Evolutionary conservation across 2,329 filamentous ascomycete genomes (phyloP).

Genomic region (Fusarium cicatricum): DNA sequence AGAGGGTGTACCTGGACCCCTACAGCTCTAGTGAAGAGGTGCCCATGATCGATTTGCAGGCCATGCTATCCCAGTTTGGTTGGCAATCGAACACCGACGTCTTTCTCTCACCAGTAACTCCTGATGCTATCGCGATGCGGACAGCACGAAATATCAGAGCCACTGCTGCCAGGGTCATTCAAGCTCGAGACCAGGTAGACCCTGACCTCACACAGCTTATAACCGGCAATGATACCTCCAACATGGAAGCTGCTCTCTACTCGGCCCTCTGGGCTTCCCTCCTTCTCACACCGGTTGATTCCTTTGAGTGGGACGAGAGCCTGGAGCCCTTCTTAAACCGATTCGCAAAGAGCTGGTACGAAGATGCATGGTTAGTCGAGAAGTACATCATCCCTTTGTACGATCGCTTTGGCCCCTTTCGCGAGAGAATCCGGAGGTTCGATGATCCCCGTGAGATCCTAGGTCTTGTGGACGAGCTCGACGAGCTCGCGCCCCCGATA

Average conservation of each 20-base stretch:
- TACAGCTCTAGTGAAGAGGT: slow-evolving; percentile 77
- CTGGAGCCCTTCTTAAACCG: slow-evolving; percentile 69
- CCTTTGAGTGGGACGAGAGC: slow-evolving; percentile 65
- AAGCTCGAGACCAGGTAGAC: slow-evolving; percentile 41
- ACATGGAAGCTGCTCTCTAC: slow-evolving; percentile 70
- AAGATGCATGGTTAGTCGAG: slow-evolving; percentile 76
- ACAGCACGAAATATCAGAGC: slow-evolving; percentile 80
- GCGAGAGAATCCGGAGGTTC: slow-evolving; percentile 39
- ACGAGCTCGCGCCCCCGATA: slow-evolving; percentile 51
- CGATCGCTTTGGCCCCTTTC: slow-evolving; percentile 50
- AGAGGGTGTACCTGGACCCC: slow-evolving; percentile 82
- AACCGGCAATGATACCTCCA: slow-evolving; percentile 50
- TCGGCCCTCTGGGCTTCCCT: slow-evolving; percentile 76
- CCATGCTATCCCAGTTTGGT: slow-evolving; percentile 61
- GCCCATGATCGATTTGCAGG: slow-evolving; percentile 63
- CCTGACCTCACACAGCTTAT: slow-evolving; percentile 46
- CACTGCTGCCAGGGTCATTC: slow-evolving; percentile 57
- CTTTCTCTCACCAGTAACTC: slow-evolving; percentile 71
- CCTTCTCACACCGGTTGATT: slow-evolving; percentile 59
- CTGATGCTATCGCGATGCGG: slow-evolving; percentile 74
- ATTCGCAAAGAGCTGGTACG: slow-evolving; percentile 53
- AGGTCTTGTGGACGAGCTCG: slow-evolving; percentile 53
- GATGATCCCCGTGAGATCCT: slow-evolving; percentile 45
- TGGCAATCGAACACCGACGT: slow-evolving; percentile 53
- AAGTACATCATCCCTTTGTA: slow-evolving; percentile 71